phyloP scores from a whole-genome alignment of 768 basidiomycete species.

The Termitomyces eurrhizus region DNA sequence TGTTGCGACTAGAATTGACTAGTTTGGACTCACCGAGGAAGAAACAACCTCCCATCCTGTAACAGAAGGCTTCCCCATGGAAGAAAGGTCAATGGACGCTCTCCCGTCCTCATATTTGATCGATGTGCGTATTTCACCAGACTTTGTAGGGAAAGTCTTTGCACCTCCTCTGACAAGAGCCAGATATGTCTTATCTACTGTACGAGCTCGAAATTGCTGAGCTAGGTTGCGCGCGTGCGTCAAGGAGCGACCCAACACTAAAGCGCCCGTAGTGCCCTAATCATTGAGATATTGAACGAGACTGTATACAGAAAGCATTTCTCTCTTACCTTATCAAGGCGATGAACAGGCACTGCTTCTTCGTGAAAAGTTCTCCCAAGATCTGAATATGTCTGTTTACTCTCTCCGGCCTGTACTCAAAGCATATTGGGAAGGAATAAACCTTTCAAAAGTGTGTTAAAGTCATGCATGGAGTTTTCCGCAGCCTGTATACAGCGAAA shows the following conservation, averaged over 20 bases:
- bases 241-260: conserved; percentile 49
- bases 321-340: conserved; percentile 57
- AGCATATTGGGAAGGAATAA: neutral
- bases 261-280: conserved; percentile 60
- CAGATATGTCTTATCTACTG: conserved; percentile 56
- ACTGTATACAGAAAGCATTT: neutral
- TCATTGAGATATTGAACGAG: neutral
- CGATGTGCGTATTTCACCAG: conserved; percentile 37
- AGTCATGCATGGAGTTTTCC: conserved; percentile 16
- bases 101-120: conserved; percentile 45
- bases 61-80: conserved; percentile 30
- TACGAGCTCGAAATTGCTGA: conserved; percentile 47
- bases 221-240: conserved; percentile 44
- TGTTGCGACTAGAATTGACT: neutral
- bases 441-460: conserved; percentile 35
- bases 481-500: neutral
- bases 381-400: conserved; percentile 3
- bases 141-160: conserved; percentile 37
- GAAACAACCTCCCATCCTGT: conserved; percentile 60
- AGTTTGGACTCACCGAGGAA: conserved; percentile 45
- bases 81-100: conserved; percentile 31
- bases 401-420: neutral
- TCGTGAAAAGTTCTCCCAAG: conserved; percentile 20
- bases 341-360: conserved; percentile 52
- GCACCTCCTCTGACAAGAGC: conserved; percentile 56